Evolutionary conservation across 345 rosid species (phyloP).

Genomic region (Mangifera indica): DNA sequence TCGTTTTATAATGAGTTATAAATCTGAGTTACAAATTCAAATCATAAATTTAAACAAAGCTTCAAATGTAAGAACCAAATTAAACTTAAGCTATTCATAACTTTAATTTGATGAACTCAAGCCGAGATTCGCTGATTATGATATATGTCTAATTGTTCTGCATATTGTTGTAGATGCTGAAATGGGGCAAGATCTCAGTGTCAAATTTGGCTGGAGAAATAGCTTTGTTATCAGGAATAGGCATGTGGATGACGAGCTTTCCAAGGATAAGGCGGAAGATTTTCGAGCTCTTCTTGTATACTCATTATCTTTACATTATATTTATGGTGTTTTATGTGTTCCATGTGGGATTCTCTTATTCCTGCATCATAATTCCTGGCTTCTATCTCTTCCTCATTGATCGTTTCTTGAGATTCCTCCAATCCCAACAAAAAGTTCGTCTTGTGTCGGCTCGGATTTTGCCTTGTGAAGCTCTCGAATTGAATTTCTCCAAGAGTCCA

Average conservation of each 20-base stretch:
- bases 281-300: conserved; percentile 63
- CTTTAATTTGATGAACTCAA: no score
- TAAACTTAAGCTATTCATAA: no score
- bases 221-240: conserved; percentile 44
- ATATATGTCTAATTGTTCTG: neutral
- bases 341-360: conserved; percentile 47
- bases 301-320: conserved; percentile 55
- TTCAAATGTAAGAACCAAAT: no score
- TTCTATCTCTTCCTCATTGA: conserved; percentile 60
- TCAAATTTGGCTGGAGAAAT: conserved; percentile 58
- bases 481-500: conserved; percentile 52
- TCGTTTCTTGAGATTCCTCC: conserved; percentile 55
- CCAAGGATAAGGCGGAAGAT: conserved; percentile 40
- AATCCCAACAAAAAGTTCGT: conserved; percentile 39
- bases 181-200: conserved; percentile 39
- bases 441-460: conserved; percentile 45
- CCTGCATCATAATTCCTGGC: conserved; percentile 52
- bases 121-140: no score
- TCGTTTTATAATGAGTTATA: no score
- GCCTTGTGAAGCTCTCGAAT: conserved; percentile 46
- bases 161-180: conserved; percentile 30
- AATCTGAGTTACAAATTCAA: no score
- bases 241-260: conserved; percentile 47
- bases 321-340: conserved; percentile 48
- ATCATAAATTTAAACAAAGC: no score